These are phyloP conservation scores for Pseudocercospora cruenta DNA, from an alignment of 2,329 filamentous ascomycete genomes.

Conservation along the genomic window DNA sequence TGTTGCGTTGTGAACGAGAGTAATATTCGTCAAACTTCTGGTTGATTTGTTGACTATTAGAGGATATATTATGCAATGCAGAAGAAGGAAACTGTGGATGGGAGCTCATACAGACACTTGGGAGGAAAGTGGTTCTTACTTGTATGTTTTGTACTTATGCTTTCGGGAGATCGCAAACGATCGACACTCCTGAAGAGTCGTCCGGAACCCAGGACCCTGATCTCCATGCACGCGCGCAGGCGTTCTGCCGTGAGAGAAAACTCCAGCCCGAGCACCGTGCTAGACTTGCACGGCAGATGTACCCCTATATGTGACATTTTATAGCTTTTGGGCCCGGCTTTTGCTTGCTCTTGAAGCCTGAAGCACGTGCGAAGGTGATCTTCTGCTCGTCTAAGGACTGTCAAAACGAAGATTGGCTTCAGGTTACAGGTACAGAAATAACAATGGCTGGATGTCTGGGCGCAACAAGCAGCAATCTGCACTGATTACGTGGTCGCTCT, in stretches of 20 bases:
- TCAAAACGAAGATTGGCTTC: slow-evolving; percentile 2
- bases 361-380: neutral
- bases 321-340: neutral
- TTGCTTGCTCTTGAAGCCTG: neutral
- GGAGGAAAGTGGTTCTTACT: neutral
- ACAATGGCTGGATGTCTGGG: neutral
- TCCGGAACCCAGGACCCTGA: slow-evolving; percentile 8
- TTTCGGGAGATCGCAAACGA: slow-evolving; percentile 1
- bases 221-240: slow-evolving; percentile 3
- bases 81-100: slow-evolving; percentile 12
- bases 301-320: neutral
- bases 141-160: slow-evolving; percentile 13
- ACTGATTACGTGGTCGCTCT: neutral
- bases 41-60: slow-evolving; percentile 2
- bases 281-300: neutral
- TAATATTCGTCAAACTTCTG: neutral
- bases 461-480: neutral
- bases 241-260: neutral
- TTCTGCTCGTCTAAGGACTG: neutral
- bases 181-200: slow-evolving; percentile 4
- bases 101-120: neutral
- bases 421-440: neutral
- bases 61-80: slow-evolving; percentile 1
- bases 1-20: neutral
- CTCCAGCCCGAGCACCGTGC: neutral